Conservation (phyloP, 345 rosid species). For the Rubroshorea leprosula region DNA sequence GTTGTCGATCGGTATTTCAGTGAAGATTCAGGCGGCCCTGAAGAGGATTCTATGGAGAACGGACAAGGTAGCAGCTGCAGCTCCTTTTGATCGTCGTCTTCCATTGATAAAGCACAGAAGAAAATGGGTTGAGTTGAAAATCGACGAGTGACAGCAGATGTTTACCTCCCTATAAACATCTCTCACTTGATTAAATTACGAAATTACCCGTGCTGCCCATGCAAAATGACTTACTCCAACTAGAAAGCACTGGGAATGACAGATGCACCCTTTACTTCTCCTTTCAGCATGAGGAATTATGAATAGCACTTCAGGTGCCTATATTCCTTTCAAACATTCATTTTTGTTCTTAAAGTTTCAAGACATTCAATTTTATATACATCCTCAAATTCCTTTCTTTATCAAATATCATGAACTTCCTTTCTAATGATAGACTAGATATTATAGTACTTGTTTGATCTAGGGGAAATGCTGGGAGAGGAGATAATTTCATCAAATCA, state of each 20-base stretch:
- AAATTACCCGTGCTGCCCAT: constrained; percentile 25
- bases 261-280: constrained; percentile 3
- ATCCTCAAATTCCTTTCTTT: no score
- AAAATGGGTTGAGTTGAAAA: not conserved
- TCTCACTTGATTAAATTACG: constrained; percentile 19
- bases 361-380: no score
- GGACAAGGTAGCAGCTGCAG: constrained; percentile 81
- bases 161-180: constrained; percentile 28
- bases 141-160: constrained; percentile 19
- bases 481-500: no score
- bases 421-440: no score
- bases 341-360: no score
- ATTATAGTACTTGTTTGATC: no score
- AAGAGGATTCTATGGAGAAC: constrained; percentile 31
- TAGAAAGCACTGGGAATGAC: constrained; percentile 8
- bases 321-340: no score
- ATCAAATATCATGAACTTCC: no score
- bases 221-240: constrained; percentile 24
- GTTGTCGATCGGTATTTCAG: constrained; percentile 23
- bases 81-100: constrained; percentile 57
- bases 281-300: no score
- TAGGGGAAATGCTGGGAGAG: no score
- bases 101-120: constrained; percentile 19
- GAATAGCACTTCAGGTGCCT: no score
- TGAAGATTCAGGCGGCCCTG: constrained; percentile 23